Percentiles rank a stretch among this genome's conserved stretches.
phyloP scores from a whole-genome alignment of 2,329 filamentous ascomycete genomes.

The Diplodia corticola region DNA sequence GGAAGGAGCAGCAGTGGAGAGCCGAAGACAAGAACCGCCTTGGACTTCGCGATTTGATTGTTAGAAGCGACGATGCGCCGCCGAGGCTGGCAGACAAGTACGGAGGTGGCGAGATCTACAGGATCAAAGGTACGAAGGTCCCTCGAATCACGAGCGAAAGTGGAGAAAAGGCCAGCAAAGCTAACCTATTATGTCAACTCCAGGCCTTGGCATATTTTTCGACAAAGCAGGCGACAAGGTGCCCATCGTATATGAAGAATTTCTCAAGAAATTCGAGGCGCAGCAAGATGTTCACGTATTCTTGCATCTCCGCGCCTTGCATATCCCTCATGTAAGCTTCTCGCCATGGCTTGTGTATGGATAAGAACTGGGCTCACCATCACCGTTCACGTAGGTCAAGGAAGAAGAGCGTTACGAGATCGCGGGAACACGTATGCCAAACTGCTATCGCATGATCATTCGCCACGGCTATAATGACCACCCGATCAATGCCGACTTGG shows the following conservation, averaged over 20 bases:
- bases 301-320: slow-evolving; percentile 68
- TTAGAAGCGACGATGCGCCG: slow-evolving; percentile 37
- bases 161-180: neutral
- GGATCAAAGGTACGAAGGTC: slow-evolving; percentile 29
- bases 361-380: neutral
- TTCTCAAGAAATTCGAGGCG: slow-evolving; percentile 68
- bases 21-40: slow-evolving; percentile 66
- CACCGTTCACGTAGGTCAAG: slow-evolving; percentile 25
- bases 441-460: slow-evolving; percentile 68
- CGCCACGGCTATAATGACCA: slow-evolving; percentile 74
- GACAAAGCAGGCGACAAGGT: slow-evolving; percentile 70
- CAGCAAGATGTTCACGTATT: slow-evolving; percentile 70
- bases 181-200: slow-evolving; percentile 37
- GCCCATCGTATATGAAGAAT: slow-evolving; percentile 70
- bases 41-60: slow-evolving; percentile 48
- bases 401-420: slow-evolving; percentile 52
- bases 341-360: neutral
- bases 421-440: slow-evolving; percentile 51
- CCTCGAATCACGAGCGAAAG: neutral
- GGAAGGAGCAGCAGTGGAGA: slow-evolving; percentile 75
- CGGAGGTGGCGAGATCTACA: slow-evolving; percentile 43
- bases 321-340: slow-evolving; percentile 50
- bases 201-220: slow-evolving; percentile 72
- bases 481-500: slow-evolving; percentile 66
- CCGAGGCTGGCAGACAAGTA: slow-evolving; percentile 44